Conservation (phyloP, 2,329 filamentous ascomycete species). For the Stachybotrys elegans region DNA sequence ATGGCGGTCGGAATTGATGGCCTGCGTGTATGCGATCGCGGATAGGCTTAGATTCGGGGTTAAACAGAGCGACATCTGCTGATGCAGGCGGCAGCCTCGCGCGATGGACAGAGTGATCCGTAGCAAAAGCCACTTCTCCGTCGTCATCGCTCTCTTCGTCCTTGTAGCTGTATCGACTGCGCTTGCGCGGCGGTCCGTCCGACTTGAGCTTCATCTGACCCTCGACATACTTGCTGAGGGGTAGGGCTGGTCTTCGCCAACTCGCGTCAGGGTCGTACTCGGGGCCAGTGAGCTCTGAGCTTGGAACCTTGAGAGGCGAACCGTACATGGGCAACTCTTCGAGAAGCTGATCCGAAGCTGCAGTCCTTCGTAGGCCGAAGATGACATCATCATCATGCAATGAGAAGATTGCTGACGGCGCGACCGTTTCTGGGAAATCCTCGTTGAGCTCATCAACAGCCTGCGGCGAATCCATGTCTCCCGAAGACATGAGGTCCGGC, state of each 20-base stretch:
- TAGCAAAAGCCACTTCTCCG: conserved; percentile 49
- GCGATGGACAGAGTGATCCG: conserved; percentile 41
- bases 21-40: conserved; percentile 85
- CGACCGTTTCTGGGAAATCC: conserved; percentile 43
- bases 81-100: conserved; percentile 61
- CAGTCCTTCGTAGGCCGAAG: conserved; percentile 70
- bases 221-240: conserved; percentile 81
- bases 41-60: conserved; percentile 82
- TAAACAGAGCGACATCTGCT: conserved; percentile 79
- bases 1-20: conserved; percentile 89
- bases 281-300: conserved; percentile 50
- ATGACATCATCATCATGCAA: conserved; percentile 78
- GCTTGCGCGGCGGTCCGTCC: conserved; percentile 64
- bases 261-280: conserved; percentile 62
- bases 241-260: conserved; percentile 73
- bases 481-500: conserved; percentile 63
- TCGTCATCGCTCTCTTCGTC: conserved; percentile 66
- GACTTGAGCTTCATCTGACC: conserved; percentile 69
- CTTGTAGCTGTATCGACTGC: conserved; percentile 76
- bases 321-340: conserved; percentile 78
- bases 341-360: conserved; percentile 70
- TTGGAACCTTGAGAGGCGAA: conserved; percentile 54
- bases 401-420: conserved; percentile 77
- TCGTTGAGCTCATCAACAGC: conserved; percentile 33
- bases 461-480: conserved; percentile 53